phyloP scores from a whole-genome alignment of 2,329 filamentous ascomycete genomes.

The Cryphonectria radicalis region DNA sequence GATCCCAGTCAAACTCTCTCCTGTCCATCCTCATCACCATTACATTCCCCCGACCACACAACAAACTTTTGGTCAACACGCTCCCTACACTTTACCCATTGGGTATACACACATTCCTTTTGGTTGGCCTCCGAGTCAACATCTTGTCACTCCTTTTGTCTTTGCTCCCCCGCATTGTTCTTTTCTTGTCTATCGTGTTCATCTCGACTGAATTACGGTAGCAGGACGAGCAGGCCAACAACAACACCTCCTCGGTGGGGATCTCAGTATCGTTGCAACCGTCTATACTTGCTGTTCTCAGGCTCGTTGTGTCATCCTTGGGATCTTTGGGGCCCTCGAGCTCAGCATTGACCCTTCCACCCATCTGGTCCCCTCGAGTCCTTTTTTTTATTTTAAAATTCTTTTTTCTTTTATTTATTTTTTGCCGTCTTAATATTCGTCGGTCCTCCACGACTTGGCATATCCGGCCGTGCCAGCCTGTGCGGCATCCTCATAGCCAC shows the following conservation, averaged over 20 bases:
- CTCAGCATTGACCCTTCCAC: not conserved
- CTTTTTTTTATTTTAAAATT: not conserved
- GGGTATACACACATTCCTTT: conserved; percentile 7
- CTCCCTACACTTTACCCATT: not conserved
- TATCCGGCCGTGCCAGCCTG: not conserved
- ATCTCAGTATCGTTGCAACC: not conserved
- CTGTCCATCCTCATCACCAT: conserved; percentile 16
- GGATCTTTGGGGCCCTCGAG: not conserved
- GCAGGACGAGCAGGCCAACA: not conserved
- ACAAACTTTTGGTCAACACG: conserved; percentile 3
- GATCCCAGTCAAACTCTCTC: not conserved
- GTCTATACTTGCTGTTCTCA: not conserved
- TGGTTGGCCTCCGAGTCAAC: not conserved
- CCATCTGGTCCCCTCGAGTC: not conserved
- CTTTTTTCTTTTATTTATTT: not conserved
- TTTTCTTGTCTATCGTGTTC: not conserved
- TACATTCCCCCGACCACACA: not conserved
- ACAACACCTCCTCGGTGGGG: not conserved
- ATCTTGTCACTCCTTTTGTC: not conserved
- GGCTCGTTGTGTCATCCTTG: not conserved
- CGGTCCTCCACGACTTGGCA: not conserved
- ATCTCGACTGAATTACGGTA: not conserved
- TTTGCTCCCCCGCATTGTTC: not conserved
- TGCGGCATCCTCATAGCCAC: not conserved
- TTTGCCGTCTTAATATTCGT: not conserved